Conservation (phyloP, 2,329 filamentous ascomycete species). For the Rutstroemia sp. region DNA sequence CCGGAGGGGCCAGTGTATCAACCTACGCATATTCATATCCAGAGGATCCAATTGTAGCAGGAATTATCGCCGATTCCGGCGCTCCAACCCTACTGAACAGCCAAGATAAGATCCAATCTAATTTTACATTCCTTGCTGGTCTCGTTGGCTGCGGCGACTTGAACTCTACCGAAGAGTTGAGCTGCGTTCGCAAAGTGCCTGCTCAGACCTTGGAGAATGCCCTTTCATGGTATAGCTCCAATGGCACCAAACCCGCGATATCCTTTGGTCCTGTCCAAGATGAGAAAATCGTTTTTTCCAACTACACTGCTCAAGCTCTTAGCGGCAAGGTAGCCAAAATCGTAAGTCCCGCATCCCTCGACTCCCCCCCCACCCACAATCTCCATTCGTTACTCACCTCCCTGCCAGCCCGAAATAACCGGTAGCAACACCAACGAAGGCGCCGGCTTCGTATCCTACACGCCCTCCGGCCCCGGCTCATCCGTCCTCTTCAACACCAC, state of each 20-base stretch:
- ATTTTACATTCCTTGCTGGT: constrained; percentile 10
- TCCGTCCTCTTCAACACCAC: constrained; percentile 1
- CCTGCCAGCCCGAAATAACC: too few species aligned
- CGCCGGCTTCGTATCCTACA: too few species aligned
- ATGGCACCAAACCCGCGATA: too few species aligned
- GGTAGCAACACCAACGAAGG: too few species aligned
- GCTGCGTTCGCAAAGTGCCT: constrained; percentile 2
- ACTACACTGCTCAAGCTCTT: too few species aligned
- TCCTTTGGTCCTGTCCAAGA: too few species aligned
- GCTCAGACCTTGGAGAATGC: neutral
- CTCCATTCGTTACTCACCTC: too few species aligned
- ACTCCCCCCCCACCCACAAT: too few species aligned
- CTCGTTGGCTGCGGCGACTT: constrained; percentile 1
- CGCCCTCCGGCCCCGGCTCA: neutral
- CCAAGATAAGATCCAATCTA: constrained; percentile 1
- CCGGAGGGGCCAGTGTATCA: constrained; percentile 43
- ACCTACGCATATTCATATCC: constrained; percentile 26
- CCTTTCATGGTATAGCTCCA: neutral
- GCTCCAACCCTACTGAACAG: constrained; percentile 3
- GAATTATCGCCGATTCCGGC: constrained; percentile 18
- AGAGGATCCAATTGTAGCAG: constrained; percentile 20
- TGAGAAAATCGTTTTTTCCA: too few species aligned
- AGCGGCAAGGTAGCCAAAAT: too few species aligned
- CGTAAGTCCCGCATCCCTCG: too few species aligned
- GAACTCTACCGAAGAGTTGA: constrained; percentile 4